phyloP scores from a whole-genome alignment of 345 rosid genomes.

The Aquilaria sinensis region DNA sequence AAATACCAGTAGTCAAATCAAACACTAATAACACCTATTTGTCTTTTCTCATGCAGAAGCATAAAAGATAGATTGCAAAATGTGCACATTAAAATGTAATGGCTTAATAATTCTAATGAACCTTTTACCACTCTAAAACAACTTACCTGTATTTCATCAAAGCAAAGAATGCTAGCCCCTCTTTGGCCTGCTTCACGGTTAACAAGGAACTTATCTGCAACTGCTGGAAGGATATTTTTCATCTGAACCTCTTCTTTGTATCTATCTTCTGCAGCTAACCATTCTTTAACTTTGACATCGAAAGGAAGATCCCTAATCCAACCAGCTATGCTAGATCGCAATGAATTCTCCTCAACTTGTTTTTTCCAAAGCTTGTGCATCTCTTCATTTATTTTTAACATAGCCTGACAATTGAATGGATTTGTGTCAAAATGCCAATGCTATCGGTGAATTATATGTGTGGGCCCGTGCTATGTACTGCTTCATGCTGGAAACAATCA shows the following conservation, averaged over 20 bases:
- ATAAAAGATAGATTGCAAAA: slow-evolving; percentile 1
- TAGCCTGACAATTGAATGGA: slow-evolving; percentile 43
- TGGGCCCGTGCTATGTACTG: no score
- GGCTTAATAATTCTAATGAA: background rate
- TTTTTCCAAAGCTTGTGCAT: slow-evolving; percentile 91
- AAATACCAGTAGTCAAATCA: background rate
- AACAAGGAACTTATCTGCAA: slow-evolving; percentile 78
- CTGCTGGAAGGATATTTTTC: slow-evolving; percentile 84
- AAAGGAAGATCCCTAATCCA: slow-evolving; percentile 88
- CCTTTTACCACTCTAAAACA: slow-evolving; percentile 2
- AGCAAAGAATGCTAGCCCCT: slow-evolving; percentile 89
- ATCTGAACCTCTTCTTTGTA: slow-evolving; percentile 77
- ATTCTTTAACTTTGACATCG: slow-evolving; percentile 77
- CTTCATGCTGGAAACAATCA: no score
- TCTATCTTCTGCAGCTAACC: slow-evolving; percentile 87
- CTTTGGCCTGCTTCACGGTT: slow-evolving; percentile 44
- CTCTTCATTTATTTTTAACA: slow-evolving; percentile 81
- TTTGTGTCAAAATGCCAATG: background rate
- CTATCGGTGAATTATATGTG: no score
- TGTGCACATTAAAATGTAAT: background rate
- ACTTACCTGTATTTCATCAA: slow-evolving; percentile 89
- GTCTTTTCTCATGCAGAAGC: background rate
- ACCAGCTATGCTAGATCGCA: slow-evolving; percentile 53
- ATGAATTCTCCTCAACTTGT: slow-evolving; percentile 55
- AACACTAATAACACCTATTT: background rate